Evolutionary conservation across 2,329 filamentous ascomycete genomes (phyloP), one percentile per base, ranked within the genome.

Genomic region (Neurospora sp.): DNA sequence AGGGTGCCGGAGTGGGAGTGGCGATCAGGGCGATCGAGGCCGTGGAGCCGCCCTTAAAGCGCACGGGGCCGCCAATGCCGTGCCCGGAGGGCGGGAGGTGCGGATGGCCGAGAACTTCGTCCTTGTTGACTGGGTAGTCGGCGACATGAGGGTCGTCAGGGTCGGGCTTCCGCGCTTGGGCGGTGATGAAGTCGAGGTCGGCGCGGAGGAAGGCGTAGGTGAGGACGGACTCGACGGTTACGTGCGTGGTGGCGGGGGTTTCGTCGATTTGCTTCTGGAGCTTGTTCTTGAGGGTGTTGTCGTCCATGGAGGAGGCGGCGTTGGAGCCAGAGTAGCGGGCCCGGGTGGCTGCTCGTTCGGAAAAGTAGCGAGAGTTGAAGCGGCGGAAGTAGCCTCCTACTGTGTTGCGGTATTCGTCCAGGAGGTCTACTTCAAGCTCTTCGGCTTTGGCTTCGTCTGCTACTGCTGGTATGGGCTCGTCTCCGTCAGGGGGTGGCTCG

Each of bases 321-420:
- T 67, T 67, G 23, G 67, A 38, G 9, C 42, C 46, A 11, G 71
- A 66, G 28, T 82, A 79, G 15, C 39, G 66, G 36, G 46, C 52
- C 8, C 62, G 68, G 9, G 40, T n/a, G 58, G 38, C 66, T 67
- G 28, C 77, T 76, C 33, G 79, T 7, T 84, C 73, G 69, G 81
- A 79, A 75, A 97, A 97, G 79, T 92, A 86, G 67, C 92, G 86
- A 0, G 96, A 95, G 74, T 89, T 90, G 82, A 98, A 98, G 62
- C 96, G 89, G 71, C 92, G 89, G 78, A 97, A 99, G 81, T 99
- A 99, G 39, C 96, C 96, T 67, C 96, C 96, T 6, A 99, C 91
- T 0, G 93, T 90, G 71, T 89, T 86, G 78, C 90, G 91, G 89
- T 97, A 99, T 69, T 90, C 87, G 43, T 86, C 82, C 36, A 97